Base-by-base conservation (phyloP, 2,329 filamentous ascomycete genomes). In the Colletotrichum sp. region DNA sequence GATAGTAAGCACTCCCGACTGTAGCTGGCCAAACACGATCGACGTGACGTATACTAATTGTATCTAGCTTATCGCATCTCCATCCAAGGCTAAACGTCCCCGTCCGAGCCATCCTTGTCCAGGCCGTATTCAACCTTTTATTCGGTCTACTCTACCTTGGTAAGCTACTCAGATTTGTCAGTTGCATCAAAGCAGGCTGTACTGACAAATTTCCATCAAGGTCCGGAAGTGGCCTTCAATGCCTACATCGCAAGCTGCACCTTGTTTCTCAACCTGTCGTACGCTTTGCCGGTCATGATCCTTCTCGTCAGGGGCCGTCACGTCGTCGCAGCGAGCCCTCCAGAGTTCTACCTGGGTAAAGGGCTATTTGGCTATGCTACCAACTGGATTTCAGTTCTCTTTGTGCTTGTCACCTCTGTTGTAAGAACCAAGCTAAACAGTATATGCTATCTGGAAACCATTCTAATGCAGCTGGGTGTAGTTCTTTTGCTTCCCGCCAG, bases 131-230 rank as follows among this genome's bases (percentile, higher is more conserved):
- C 77, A 87, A 88, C 75, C 82, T 86, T 26, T 78, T 86, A 16
- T 88, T 89, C 59, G 87, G 87, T 3, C 82, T 89, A 3, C 81
- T 89, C 6, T 89, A 88, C 71, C 82, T 88, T 0, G 87, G 87
- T 1, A 26, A 16, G 5, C 15, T 5, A n/a, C 9, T n/a, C 9
- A 15, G 0, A 18, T 16, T 12, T 2, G 1, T 21, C 13, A 5
- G 8, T 10, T 7, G 18, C 30, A 26, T 59, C 12, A 30, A 30
- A 16, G 18, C 10, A 34, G 2, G n/a, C 34, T 7, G 13, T 3
- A 9, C 18, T 73, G 9, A 73, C 55, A 7, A 10, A 9, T 1
- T 49, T 21, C 12, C n/a, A 24, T 26, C 2, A 12, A 73, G 71
- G 71, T 12, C 87, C 86, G 1, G 83, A 83, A 16, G 87, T 88